Conservation (phyloP, 1,284 basidiomycete genomes). For the Pascua guehoae region DNA sequence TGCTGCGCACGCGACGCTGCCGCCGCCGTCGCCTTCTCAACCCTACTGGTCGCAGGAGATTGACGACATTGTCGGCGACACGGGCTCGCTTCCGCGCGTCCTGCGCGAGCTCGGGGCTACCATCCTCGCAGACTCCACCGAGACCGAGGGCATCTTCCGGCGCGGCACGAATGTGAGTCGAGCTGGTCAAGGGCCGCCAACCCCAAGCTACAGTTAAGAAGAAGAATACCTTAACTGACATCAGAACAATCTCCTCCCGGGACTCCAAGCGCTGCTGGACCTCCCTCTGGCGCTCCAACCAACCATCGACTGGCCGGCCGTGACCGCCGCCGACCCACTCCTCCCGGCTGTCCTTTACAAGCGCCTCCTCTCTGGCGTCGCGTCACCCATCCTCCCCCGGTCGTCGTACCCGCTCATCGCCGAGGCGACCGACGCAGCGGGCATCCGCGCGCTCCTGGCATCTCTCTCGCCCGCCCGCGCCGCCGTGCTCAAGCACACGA, state of each 20-base stretch:
- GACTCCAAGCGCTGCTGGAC: slow-evolving; percentile 24
- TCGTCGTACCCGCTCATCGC: slow-evolving; percentile 23
- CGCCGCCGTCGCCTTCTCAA: neutral
- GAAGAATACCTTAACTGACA: neutral
- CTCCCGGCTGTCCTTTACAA: slow-evolving; percentile 26
- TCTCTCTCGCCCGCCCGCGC: slow-evolving; percentile 8
- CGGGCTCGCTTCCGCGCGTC: slow-evolving; percentile 22
- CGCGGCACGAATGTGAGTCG: slow-evolving; percentile 29
- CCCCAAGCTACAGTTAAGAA: too few relatives aligned
- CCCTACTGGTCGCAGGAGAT: slow-evolving; percentile 12
- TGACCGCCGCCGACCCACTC: slow-evolving; percentile 33
- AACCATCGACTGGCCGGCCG: slow-evolving; percentile 28
- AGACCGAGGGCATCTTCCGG: slow-evolving; percentile 39
- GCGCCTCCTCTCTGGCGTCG: slow-evolving; percentile 1
- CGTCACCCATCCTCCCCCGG: slow-evolving; percentile 19
- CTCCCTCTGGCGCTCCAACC: slow-evolving; percentile 29
- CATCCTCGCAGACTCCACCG: slow-evolving; percentile 28
- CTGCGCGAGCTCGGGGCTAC: slow-evolving; percentile 22
- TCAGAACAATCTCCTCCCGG: slow-evolving; percentile 20
- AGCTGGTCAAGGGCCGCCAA: too few relatives aligned
- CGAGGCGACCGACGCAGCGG: neutral
- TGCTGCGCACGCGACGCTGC: too few relatives aligned
- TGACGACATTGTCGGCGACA: slow-evolving; percentile 20
- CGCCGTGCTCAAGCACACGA: slow-evolving; percentile 21
- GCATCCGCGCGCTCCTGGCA: slow-evolving; percentile 17